Evolutionary conservation across 1,284 basidiomycete species (phyloP).

Genomic region (Fomitopsis palustris): DNA sequence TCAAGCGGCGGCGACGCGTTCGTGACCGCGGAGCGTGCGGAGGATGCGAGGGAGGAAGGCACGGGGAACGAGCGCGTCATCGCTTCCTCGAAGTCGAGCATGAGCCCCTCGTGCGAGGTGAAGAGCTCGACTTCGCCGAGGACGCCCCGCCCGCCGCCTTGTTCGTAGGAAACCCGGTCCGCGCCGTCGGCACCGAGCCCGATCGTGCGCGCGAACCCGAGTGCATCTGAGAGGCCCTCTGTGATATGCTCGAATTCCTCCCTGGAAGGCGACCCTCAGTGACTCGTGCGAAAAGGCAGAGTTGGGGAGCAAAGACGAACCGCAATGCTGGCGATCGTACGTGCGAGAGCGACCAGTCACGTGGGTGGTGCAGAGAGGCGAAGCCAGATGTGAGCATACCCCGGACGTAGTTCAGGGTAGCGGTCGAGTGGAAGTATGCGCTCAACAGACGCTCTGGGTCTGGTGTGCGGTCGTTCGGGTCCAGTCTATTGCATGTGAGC

Average conservation of each 20-base stretch:
- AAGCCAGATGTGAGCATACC: conserved; percentile 88
- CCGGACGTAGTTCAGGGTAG: conserved; percentile 93
- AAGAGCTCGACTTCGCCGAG: conserved; percentile 94
- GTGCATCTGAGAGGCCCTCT: conserved; percentile 81
- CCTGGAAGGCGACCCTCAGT: conserved; percentile 34
- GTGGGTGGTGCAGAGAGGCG: conserved; percentile 87
- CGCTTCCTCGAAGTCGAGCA: conserved; percentile 92
- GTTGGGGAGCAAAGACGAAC: conserved; percentile 29
- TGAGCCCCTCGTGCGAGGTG: conserved; percentile 92
- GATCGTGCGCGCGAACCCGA: conserved; percentile 92
- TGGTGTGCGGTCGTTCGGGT: conserved; percentile 75
- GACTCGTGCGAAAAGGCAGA: neutral
- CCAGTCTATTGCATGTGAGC: conserved; percentile 43
- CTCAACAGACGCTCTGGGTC: conserved; percentile 89
- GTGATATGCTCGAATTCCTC: conserved; percentile 85
- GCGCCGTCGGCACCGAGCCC: conserved; percentile 57
- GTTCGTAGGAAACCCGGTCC: conserved; percentile 55
- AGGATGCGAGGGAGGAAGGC: conserved; percentile 26
- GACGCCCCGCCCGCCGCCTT: conserved; percentile 66
- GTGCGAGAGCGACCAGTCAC: conserved; percentile 90
- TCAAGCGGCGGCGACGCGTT: conserved; percentile 7
- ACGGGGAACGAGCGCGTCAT: conserved; percentile 70
- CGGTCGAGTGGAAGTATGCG: conserved; percentile 94
- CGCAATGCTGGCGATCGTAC: conserved; percentile 81
- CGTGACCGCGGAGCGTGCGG: conserved; percentile 23